phyloP scores from a whole-genome alignment of 139 green algal genomes.

The Eudorina sp. region DNA sequence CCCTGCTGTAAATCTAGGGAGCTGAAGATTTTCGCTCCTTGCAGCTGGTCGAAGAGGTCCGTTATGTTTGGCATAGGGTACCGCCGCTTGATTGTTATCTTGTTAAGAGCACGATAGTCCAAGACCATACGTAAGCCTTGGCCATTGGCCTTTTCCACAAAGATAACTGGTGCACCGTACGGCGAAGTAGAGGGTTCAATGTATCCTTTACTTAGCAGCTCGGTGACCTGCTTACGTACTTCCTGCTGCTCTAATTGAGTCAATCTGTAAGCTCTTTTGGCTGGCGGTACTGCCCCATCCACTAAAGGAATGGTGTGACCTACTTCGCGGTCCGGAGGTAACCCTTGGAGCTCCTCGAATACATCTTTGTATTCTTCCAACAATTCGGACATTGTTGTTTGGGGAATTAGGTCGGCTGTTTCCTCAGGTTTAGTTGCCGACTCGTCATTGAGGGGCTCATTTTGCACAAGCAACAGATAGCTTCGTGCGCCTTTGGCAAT shows the following conservation, averaged over 20 bases:
- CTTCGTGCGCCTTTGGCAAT: not conserved
- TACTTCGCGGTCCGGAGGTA: conserved; percentile 38
- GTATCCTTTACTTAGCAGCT: conserved; percentile 67
- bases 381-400: not conserved
- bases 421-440: not conserved
- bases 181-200: too few species aligned
- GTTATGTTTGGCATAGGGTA: too few species aligned
- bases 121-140: too few species aligned
- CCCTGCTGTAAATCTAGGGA: too few species aligned
- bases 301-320: conserved; percentile 52
- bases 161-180: too few species aligned
- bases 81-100: too few species aligned
- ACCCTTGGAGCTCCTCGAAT: not conserved
- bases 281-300: conserved; percentile 38
- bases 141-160: too few species aligned
- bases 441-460: too few species aligned
- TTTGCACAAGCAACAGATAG: not conserved
- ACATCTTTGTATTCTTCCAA: conserved; percentile 23
- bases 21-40: too few species aligned
- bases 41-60: too few species aligned
- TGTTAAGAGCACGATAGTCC: too few species aligned
- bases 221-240: conserved; percentile 54
- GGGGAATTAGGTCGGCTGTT: not conserved
- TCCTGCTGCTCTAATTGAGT: conserved; percentile 62
- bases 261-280: conserved; percentile 49